Percentiles rank a stretch among this genome's conserved stretches.
Conservation (phyloP, 345 rosid genomes). For the Draba incana region DNA sequence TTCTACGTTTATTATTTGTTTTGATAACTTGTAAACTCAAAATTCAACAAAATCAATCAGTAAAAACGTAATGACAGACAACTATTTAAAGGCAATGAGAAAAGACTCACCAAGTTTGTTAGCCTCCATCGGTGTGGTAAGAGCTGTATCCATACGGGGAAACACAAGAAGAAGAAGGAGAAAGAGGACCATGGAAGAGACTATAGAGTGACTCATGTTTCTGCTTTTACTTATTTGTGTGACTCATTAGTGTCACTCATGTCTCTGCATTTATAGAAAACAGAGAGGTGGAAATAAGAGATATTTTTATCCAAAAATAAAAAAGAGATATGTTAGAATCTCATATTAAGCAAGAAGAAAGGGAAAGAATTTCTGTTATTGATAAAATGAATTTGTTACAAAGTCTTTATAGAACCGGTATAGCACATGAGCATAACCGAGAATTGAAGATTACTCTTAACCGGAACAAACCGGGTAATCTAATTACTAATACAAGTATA, state of each 20-base stretch:
- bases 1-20: neutral
- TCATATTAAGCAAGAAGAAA: too few species aligned
- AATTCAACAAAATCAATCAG: neutral
- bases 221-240: neutral
- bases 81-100: neutral
- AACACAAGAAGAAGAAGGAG: constrained; percentile 21
- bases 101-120: neutral
- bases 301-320: too few species aligned
- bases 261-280: constrained; percentile 3
- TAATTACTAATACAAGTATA: too few species aligned
- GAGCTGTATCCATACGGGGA: too few species aligned
- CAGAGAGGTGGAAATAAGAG: neutral
- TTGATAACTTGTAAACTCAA: neutral
- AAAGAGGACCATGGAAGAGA: neutral
- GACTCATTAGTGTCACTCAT: neutral
- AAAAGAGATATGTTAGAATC: too few species aligned
- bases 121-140: too few species aligned
- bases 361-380: too few species aligned
- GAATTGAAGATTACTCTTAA: too few species aligned
- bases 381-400: too few species aligned
- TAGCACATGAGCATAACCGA: too few species aligned
- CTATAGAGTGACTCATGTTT: neutral
- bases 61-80: neutral
- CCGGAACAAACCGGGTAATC: too few species aligned
- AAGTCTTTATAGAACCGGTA: too few species aligned